phyloP scores from a whole-genome alignment of 2,329 filamentous ascomycete genomes.

The Colletotrichum sidae region DNA sequence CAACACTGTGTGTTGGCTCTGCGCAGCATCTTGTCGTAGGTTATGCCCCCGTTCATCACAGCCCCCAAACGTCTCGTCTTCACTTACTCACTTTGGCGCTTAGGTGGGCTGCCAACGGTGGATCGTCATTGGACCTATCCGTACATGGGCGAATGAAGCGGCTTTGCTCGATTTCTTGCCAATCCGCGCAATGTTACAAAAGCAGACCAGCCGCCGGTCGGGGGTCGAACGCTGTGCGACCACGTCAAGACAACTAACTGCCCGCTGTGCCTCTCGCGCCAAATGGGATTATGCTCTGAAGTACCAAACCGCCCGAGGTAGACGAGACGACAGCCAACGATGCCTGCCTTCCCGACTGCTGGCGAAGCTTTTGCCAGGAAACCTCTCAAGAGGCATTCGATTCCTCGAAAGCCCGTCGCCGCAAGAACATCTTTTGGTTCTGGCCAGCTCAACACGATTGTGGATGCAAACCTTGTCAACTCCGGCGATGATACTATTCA shows the following conservation, averaged over 20 bases:
- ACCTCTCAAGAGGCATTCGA: conserved; percentile 3
- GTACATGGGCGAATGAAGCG: neutral
- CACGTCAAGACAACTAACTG: neutral
- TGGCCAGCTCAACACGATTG: no score
- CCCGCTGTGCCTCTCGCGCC: neutral
- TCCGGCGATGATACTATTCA: no score
- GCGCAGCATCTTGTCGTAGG: no score
- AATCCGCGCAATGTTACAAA: conserved; percentile 14
- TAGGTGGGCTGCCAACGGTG: neutral
- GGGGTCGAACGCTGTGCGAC: neutral
- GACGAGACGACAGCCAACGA: no score
- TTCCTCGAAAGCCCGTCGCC: neutral
- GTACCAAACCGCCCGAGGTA: no score
- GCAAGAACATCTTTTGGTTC: no score
- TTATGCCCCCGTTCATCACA: neutral
- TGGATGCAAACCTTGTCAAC: no score
- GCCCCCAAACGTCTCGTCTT: neutral
- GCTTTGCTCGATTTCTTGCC: neutral
- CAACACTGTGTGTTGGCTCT: no score
- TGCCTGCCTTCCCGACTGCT: no score
- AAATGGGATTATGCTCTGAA: neutral
- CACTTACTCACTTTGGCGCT: conserved; percentile 1
- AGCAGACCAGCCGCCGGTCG: neutral
- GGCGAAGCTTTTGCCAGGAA: no score
- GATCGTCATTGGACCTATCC: no score